Evolutionary conservation across 2,329 filamentous ascomycete species (phyloP).

Genomic region (Septoria linicola): DNA sequence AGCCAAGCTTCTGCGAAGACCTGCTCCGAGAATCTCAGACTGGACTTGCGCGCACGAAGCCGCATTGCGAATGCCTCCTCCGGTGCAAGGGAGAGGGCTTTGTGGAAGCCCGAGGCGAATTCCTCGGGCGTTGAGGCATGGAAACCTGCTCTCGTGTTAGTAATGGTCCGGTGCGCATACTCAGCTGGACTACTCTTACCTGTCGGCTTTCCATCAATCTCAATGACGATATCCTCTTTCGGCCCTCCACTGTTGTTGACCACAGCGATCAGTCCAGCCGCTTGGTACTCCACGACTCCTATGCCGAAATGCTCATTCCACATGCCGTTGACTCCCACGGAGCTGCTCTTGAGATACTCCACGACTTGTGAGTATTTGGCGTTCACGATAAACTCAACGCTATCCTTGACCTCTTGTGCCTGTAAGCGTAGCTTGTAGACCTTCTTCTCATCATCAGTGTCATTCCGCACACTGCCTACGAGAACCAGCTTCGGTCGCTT

Average conservation of each 20-base stretch:
- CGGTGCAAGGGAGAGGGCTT: conserved; percentile 66
- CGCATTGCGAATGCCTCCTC: conserved; percentile 72
- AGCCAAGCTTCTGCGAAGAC: conserved; percentile 82
- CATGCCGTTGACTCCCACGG: conserved; percentile 94
- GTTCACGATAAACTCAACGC: conserved; percentile 84
- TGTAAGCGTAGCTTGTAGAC: conserved; percentile 87
- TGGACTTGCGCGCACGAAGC: conserved; percentile 70
- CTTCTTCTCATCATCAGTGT: conserved; percentile 67
- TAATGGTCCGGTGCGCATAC: too few species aligned
- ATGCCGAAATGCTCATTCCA: conserved; percentile 99
- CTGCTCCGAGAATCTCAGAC: conserved; percentile 81
- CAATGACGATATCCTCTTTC: conserved; percentile 86
- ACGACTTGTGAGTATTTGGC: conserved; percentile 86
- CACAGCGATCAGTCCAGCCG: conserved; percentile 86
- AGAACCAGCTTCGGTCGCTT: conserved; percentile 68
- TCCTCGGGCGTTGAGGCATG: conserved; percentile 75
- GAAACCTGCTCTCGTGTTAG: conserved; percentile 61
- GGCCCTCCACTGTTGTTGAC: conserved; percentile 93
- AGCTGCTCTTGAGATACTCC: conserved; percentile 71
- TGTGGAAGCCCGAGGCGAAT: conserved; percentile 77
- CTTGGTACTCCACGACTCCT: conserved; percentile 96
- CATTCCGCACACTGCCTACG: conserved; percentile 88
- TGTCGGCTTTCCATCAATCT: conserved; percentile 73
- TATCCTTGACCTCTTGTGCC: conserved; percentile 78
- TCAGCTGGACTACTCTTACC: too few species aligned